These are phyloP conservation scores for Penicillium taxi DNA, from an alignment of 495 filamentous ascomycete species.

Conservation along the genomic window DNA sequence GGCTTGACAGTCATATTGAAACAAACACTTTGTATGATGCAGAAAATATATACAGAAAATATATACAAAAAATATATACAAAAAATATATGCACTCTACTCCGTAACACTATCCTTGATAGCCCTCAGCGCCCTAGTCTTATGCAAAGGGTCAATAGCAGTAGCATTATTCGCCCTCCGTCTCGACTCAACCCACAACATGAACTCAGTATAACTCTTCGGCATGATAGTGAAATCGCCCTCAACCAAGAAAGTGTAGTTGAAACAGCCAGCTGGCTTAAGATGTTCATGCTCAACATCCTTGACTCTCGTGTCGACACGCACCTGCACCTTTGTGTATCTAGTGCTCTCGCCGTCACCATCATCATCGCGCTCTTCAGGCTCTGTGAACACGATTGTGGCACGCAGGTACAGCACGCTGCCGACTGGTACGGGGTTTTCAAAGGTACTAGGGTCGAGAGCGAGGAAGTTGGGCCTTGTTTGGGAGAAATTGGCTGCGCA, in stretches of 20 bases:
- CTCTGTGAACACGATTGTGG: conserved; percentile 72
- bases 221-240: conserved; percentile 65
- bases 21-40: no score
- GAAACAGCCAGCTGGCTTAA: conserved; percentile 72
- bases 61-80: no score
- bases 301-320: conserved; percentile 70
- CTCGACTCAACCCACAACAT: conserved; percentile 75
- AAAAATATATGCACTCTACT: no score
- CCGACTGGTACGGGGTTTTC: conserved; percentile 80
- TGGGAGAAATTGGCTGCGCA: conserved; percentile 75
- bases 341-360: conserved; percentile 24
- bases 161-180: conserved; percentile 46
- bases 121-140: conserved; percentile 31
- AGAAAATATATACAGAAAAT: no score
- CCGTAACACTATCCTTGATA: conserved; percentile 41
- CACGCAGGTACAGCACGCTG: conserved; percentile 70
- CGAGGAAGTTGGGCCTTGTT: conserved; percentile 66
- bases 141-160: conserved; percentile 25
- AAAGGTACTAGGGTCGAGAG: conserved; percentile 73
- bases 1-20: no score
- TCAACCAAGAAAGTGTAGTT: conserved; percentile 79
- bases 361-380: conserved; percentile 42
- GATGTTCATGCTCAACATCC: conserved; percentile 67
- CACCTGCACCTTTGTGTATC: conserved; percentile 63
- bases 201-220: conserved; percentile 64